phyloP scores from a whole-genome alignment of 192 early-diverging fungal genomes.

The Coemansia sp. region DNA sequence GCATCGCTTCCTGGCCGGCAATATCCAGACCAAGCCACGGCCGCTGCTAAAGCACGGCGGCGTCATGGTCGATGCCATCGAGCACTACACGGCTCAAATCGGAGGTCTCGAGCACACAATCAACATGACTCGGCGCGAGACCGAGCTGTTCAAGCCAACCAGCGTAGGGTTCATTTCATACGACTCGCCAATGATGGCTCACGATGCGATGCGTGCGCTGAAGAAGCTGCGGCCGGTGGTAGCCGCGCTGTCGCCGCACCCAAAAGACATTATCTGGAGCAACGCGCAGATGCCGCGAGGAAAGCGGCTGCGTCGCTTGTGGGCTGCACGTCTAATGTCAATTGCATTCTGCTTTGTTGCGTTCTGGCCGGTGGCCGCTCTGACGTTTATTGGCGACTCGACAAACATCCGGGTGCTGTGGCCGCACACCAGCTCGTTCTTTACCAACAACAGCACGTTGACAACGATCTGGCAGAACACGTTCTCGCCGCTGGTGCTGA shows the following conservation, averaged over 20 bases:
- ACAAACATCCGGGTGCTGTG: slow-evolving; percentile 60
- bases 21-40: slow-evolving; percentile 31
- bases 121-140: slow-evolving; percentile 48
- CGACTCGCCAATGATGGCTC: slow-evolving; percentile 54
- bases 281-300: slow-evolving; percentile 62
- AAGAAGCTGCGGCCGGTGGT: slow-evolving; percentile 20
- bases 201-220: slow-evolving; percentile 43
- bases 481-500: slow-evolving; percentile 67
- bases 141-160: slow-evolving; percentile 56
- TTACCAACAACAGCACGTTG: slow-evolving; percentile 54
- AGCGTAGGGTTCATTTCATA: slow-evolving; percentile 75
- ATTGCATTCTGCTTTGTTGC: slow-evolving; percentile 62
- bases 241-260: slow-evolving; percentile 60
- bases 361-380: slow-evolving; percentile 64
- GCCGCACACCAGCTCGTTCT: slow-evolving; percentile 52
- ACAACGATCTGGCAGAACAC: slow-evolving; percentile 64
- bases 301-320: slow-evolving; percentile 48
- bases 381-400: slow-evolving; percentile 63
- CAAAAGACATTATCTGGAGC: slow-evolving; percentile 76
- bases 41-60: slow-evolving; percentile 50
- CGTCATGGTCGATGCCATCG: slow-evolving; percentile 66
- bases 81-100: slow-evolving; percentile 66
- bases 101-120: slow-evolving; percentile 60
- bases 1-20: slow-evolving; percentile 52
- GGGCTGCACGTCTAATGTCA: slow-evolving; percentile 51